Evolutionary conservation across 2,329 filamentous ascomycete species (phyloP).

Genomic region (Clonostachys rosea): DNA sequence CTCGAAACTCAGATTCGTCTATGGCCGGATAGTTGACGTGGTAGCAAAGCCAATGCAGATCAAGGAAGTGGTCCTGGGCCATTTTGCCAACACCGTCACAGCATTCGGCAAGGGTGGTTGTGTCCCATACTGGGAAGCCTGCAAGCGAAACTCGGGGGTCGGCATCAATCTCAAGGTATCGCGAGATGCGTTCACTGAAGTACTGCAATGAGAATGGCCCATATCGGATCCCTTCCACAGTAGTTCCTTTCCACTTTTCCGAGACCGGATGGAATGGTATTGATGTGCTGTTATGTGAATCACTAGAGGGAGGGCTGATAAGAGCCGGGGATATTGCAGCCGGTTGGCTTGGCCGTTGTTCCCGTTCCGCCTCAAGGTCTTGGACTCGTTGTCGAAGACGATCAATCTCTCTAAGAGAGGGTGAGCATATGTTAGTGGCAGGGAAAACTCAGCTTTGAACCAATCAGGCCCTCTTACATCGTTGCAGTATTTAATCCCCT

Average conservation of each 20-base stretch:
- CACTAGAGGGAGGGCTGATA: neutral
- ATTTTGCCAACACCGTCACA: neutral
- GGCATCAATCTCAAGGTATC: neutral
- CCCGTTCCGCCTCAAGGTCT: neutral
- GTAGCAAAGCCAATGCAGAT: conserved; percentile 2
- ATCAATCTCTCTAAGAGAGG: neutral
- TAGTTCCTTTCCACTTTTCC: neutral
- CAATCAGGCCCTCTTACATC: neutral
- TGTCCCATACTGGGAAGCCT: neutral
- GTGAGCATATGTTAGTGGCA: neutral
- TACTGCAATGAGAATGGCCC: neutral
- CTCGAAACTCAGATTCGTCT: neutral
- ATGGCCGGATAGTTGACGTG: conserved; percentile 1
- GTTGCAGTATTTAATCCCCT: neutral
- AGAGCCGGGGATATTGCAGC: too few species aligned
- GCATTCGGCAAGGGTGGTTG: neutral
- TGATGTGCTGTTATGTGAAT: neutral
- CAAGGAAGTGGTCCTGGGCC: conserved; percentile 3
- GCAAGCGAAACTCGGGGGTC: neutral
- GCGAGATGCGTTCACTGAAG: neutral
- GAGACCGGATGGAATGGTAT: neutral
- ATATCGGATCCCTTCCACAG: neutral
- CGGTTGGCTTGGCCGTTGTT: neutral
- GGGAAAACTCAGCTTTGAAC: neutral
- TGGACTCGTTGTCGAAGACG: neutral